Percentiles rank a stretch among this genome's conserved stretches.
These are phyloP conservation scores for Pseudocercospora eumusae DNA, from an alignment of 2,329 filamentous ascomycete species.

Conservation along the genomic window DNA sequence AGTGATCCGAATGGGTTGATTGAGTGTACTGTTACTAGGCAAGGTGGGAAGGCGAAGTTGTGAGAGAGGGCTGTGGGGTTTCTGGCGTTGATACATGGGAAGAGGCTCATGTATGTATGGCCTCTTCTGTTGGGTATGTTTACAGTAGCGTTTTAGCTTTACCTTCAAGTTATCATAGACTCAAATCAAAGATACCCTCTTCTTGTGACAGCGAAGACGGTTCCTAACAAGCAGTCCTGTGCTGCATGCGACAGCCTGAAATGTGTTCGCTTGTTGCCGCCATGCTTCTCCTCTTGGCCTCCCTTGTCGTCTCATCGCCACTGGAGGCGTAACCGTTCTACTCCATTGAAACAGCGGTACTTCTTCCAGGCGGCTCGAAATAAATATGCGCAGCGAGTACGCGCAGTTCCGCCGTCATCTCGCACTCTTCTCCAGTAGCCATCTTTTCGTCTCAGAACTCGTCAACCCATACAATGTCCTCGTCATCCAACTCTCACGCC, in stretches of 20 bases:
- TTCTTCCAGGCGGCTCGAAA: no score
- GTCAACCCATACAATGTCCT: neutral
- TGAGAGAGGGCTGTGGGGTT: slow-evolving; percentile 6
- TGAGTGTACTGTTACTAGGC: slow-evolving; percentile 80
- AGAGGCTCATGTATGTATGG: neutral
- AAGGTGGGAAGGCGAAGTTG: slow-evolving; percentile 38
- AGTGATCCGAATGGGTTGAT: slow-evolving; percentile 93
- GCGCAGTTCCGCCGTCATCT: neutral
- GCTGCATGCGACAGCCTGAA: neutral
- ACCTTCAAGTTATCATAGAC: neutral
- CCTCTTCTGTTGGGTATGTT: neutral
- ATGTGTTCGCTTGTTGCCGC: neutral
- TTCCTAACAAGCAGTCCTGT: neutral
- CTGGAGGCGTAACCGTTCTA: neutral
- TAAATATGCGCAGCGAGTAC: neutral
- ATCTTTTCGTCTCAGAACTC: no score
- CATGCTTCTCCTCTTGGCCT: neutral
- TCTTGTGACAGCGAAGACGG: neutral
- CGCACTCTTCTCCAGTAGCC: neutral
- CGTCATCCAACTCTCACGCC: neutral
- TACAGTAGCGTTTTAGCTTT: neutral
- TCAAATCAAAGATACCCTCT: neutral
- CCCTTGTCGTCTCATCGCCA: neutral
- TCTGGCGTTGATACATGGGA: neutral
- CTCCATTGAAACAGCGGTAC: neutral